Percentiles rank a stretch among this genome's conserved stretches.
Conservation (phyloP, 371 early-diverging fungal genomes). For the Rhizomucor miehei region DNA sequence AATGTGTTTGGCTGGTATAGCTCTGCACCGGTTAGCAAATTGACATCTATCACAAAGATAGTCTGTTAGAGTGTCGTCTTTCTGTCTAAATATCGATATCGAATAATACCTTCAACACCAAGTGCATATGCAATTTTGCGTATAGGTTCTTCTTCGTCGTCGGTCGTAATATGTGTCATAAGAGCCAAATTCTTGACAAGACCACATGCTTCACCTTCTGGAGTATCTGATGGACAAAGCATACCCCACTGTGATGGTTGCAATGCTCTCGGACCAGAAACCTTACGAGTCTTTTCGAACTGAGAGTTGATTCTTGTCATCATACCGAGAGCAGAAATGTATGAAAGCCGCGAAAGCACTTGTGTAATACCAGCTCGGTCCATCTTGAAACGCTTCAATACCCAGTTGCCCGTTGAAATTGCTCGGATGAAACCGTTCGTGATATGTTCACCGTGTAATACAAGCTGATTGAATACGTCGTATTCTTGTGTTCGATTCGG, state of each 20-base stretch:
- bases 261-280: conserved; percentile 97
- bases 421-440: conserved; percentile 95
- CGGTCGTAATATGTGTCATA: conserved; percentile 99
- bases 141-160: conserved; percentile 83
- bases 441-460: conserved; percentile 87
- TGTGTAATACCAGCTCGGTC: conserved; percentile 99
- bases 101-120: conserved; percentile 69
- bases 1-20: conserved; percentile 73
- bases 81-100: not conserved
- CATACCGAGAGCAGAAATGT: conserved; percentile 99
- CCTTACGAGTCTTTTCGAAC: conserved; percentile 99
- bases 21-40: conserved; percentile 79
- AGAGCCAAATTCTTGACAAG: conserved; percentile 99
- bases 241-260: conserved; percentile 99
- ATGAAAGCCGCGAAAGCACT: conserved; percentile 94
- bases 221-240: conserved; percentile 99
- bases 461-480: conserved; percentile 90
- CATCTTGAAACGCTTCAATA: conserved; percentile 99
- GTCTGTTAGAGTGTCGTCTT: no score
- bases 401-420: conserved; percentile 99
- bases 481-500: conserved; percentile 93
- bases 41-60: conserved; percentile 60
- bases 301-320: conserved; percentile 99
- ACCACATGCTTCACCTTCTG: conserved; percentile 99
- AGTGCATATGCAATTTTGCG: conserved; percentile 75